Conservation (phyloP, 2,329 filamentous ascomycete genomes). For the Remersonia thermophila region DNA sequence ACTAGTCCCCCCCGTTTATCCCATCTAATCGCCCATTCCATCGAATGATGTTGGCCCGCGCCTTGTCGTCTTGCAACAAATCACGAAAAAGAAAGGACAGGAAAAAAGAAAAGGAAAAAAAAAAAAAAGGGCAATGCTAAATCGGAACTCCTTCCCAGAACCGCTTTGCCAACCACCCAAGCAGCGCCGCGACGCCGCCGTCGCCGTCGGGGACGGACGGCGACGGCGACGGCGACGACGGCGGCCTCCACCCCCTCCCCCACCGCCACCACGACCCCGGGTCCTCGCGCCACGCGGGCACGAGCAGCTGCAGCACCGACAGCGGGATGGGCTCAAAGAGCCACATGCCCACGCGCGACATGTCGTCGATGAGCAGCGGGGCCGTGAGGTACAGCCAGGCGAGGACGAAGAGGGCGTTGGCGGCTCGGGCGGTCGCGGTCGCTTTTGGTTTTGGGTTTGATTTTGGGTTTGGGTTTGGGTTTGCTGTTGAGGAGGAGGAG, state of each 20-base stretch:
- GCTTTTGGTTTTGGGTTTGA: conserved; percentile 21
- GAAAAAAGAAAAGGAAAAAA: too few species aligned
- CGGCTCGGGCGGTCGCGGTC: conserved; percentile 29
- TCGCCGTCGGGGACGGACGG: too few species aligned
- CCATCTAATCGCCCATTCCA: too few species aligned
- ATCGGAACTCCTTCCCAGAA: too few species aligned
- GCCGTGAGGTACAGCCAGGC: conserved; percentile 58
- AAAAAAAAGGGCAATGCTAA: too few species aligned
- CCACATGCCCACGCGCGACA: conserved; percentile 63
- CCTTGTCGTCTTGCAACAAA: too few species aligned
- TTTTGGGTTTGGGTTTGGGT: conserved; percentile 21
- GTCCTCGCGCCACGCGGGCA: conserved; percentile 46
- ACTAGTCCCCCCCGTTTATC: too few species aligned
- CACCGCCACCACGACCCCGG: conserved; percentile 51
- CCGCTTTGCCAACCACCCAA: too few species aligned
- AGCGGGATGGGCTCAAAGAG: conserved; percentile 71
- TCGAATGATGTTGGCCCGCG: too few species aligned
- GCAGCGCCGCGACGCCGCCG: too few species aligned
- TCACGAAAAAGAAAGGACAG: too few species aligned
- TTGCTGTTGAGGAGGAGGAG: background rate
- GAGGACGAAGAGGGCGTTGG: conserved; percentile 51
- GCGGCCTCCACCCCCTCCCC: conserved; percentile 21
- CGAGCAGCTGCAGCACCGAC: conserved; percentile 54
- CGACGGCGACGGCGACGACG: too few species aligned
- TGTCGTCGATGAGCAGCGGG: conserved; percentile 59